phyloP scores from a whole-genome alignment of 192 early-diverging fungal species.

The Coemansia erecta region DNA sequence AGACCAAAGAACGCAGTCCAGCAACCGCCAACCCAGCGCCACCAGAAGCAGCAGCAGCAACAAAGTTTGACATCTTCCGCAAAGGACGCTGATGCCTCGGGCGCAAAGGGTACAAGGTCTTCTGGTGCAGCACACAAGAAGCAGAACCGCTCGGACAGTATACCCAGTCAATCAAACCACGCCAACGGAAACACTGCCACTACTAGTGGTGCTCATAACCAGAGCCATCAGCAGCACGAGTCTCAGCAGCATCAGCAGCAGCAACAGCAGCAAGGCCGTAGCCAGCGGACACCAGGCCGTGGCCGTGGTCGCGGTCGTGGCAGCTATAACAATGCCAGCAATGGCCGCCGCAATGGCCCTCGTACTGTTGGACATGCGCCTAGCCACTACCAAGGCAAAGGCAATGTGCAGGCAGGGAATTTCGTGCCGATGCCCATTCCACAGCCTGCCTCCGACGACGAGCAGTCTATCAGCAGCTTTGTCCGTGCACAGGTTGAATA shows the following conservation, averaged over 20 bases:
- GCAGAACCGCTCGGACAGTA: slow-evolving; percentile 7
- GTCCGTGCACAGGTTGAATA: slow-evolving; percentile 71
- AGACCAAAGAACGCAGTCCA: too few species aligned
- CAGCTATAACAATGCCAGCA: slow-evolving; percentile 2
- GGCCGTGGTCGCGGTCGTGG: slow-evolving; percentile 39
- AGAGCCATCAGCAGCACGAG: not conserved
- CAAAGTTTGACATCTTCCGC: not conserved
- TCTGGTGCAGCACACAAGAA: slow-evolving; percentile 10
- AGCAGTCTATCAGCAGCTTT: slow-evolving; percentile 39
- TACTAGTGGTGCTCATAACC: slow-evolving; percentile 5
- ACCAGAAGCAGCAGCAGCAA: slow-evolving; percentile 3
- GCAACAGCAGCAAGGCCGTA: slow-evolving; percentile 25
- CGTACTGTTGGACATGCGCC: slow-evolving; percentile 40
- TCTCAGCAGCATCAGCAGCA: not conserved
- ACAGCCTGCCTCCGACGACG: slow-evolving; percentile 40
- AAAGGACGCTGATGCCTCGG: slow-evolving; percentile 5
- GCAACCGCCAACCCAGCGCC: not conserved
- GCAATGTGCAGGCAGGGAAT: slow-evolving; percentile 45
- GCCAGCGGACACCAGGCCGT: slow-evolving; percentile 19
- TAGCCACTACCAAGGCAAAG: slow-evolving; percentile 51
- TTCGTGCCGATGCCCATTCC: slow-evolving; percentile 32
- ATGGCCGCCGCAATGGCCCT: slow-evolving; percentile 28
- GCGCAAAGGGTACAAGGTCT: not conserved
- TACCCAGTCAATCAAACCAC: not conserved
- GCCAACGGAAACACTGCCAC: slow-evolving; percentile 3